Conservation (phyloP, 768 basidiomycete species). For the Antrodiella citrinella region DNA sequence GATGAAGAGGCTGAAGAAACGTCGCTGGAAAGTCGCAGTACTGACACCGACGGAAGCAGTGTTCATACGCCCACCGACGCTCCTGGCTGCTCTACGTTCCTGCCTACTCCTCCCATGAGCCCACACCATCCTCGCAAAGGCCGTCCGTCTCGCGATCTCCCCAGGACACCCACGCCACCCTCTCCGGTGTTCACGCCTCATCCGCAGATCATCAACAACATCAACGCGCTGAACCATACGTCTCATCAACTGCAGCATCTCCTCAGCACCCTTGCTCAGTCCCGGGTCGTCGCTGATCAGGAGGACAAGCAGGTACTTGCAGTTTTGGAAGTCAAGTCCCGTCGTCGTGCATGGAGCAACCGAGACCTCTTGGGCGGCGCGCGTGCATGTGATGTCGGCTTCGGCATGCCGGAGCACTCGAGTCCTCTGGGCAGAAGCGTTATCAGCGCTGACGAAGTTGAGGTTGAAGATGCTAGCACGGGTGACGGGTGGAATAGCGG, state of each 20-base stretch:
- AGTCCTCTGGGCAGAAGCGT: conserved; percentile 36
- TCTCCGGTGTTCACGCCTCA: no score
- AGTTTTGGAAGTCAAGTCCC: conserved; percentile 44
- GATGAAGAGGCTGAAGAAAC: conserved; percentile 4
- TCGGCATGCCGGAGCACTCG: conserved; percentile 41
- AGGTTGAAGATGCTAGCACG: neutral
- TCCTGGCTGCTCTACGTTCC: neutral
- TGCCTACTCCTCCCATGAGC: neutral
- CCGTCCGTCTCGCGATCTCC: conserved; percentile 1
- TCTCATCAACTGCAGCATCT: conserved; percentile 23
- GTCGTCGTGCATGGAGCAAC: conserved; percentile 62
- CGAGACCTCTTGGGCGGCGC: conserved; percentile 33
- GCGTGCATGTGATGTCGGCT: conserved; percentile 30
- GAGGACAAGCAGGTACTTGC: conserved; percentile 26
- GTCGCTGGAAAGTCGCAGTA: conserved; percentile 11
- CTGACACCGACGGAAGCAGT: conserved; percentile 19
- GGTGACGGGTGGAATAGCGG: no score
- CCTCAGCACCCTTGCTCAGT: conserved; percentile 29
- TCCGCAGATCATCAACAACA: conserved; percentile 20
- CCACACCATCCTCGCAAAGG: neutral
- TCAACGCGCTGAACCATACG: conserved; percentile 18
- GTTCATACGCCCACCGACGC: conserved; percentile 19
- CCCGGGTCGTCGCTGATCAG: conserved; percentile 30
- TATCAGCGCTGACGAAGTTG: neutral
- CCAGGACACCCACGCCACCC: conserved; percentile 7